Conservation (phyloP, 1,284 basidiomycete genomes). For the Xerocomus cyaneibrunnescens region DNA sequence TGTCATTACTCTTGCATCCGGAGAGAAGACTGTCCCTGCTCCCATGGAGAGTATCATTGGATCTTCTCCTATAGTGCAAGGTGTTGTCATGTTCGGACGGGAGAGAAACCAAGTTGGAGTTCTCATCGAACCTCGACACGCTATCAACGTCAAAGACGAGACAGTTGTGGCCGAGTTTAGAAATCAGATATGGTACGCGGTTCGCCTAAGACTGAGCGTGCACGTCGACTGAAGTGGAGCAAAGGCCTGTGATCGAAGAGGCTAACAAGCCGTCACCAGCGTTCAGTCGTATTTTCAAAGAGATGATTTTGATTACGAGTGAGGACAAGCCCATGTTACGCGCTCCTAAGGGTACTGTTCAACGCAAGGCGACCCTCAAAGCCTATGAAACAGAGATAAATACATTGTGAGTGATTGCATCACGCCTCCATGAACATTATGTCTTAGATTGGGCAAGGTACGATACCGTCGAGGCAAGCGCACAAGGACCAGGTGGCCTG, state of each 20-base stretch:
- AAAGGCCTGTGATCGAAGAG: slow-evolving; percentile 28
- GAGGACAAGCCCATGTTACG: slow-evolving; percentile 22
- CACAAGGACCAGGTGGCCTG: slow-evolving; percentile 8
- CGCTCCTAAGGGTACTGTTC: slow-evolving; percentile 28
- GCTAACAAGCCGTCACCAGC: slow-evolving; percentile 28
- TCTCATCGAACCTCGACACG: too few species aligned
- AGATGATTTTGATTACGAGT: slow-evolving; percentile 28
- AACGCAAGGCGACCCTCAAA: slow-evolving; percentile 22
- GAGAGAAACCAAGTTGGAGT: too few species aligned
- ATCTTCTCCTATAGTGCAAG: too few species aligned
- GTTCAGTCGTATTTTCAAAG: slow-evolving; percentile 34
- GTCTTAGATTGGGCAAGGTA: slow-evolving; percentile 21
- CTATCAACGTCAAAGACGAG: too few species aligned
- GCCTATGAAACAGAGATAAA: slow-evolving; percentile 29
- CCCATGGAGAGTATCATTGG: too few species aligned
- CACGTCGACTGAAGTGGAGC: not conserved
- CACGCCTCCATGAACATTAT: not conserved
- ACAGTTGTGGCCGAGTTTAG: too few species aligned
- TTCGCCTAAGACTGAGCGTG: too few species aligned
- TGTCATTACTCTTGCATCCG: too few species aligned
- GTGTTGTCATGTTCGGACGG: too few species aligned
- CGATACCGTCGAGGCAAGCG: slow-evolving; percentile 27
- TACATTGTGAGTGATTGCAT: slow-evolving; percentile 21
- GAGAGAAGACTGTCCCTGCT: too few species aligned
- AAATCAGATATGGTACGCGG: too few species aligned